Conservation (phyloP, 2,329 filamentous ascomycete genomes). For the Gaeumannomyces sp. region DNA sequence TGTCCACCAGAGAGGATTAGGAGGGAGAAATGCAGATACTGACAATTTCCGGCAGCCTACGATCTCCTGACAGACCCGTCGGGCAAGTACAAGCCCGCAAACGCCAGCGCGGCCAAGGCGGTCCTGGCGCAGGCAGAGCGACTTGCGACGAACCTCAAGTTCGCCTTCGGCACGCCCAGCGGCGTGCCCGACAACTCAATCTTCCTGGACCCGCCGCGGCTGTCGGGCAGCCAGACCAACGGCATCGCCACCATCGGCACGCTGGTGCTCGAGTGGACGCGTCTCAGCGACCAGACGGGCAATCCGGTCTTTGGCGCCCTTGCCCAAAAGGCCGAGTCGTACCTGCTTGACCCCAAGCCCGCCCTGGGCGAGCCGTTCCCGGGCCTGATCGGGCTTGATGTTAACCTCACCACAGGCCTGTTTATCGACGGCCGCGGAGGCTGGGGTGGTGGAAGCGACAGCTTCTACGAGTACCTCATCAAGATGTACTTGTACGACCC, state of each 20-base stretch:
- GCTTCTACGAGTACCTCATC: slow-evolving; percentile 84
- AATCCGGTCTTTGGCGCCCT: slow-evolving; percentile 60
- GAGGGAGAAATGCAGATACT: neutral
- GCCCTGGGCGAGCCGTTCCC: slow-evolving; percentile 63
- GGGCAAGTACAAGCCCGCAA: slow-evolving; percentile 34
- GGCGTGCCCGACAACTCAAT: slow-evolving; percentile 70
- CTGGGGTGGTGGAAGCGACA: slow-evolving; percentile 73
- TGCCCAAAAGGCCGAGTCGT: slow-evolving; percentile 60
- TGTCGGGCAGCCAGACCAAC: slow-evolving; percentile 51
- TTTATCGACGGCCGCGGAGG: slow-evolving; percentile 64
- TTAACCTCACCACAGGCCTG: slow-evolving; percentile 58
- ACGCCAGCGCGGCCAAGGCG: slow-evolving; percentile 39
- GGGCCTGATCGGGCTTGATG: slow-evolving; percentile 63
- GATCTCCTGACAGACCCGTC: slow-evolving; percentile 67
- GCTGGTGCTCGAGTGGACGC: slow-evolving; percentile 78
- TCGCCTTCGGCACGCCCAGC: slow-evolving; percentile 70
- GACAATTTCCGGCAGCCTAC: slow-evolving; percentile 40
- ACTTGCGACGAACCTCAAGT: slow-evolving; percentile 67
- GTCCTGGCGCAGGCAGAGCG: slow-evolving; percentile 61
- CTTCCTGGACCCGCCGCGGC: slow-evolving; percentile 46
- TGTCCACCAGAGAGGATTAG: neutral
- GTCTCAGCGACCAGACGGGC: slow-evolving; percentile 67
- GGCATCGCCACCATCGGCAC: slow-evolving; percentile 73
- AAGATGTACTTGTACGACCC: slow-evolving; percentile 85
- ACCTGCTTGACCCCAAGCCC: slow-evolving; percentile 63